Evolutionary conservation across 768 basidiomycete genomes (phyloP).

Genomic region (Naganishia randhawae): DNA sequence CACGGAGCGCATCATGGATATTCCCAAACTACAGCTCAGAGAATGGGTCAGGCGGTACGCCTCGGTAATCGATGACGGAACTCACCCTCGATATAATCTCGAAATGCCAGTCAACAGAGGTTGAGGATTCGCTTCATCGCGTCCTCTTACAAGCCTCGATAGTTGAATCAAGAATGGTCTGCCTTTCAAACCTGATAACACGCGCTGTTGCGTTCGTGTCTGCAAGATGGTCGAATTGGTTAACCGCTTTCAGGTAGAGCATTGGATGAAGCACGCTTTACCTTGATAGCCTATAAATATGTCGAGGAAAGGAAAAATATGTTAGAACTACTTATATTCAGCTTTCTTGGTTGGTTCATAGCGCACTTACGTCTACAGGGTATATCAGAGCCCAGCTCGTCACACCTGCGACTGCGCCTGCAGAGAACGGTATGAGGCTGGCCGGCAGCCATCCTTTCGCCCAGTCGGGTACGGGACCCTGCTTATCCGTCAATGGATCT

Average conservation of each 20-base stretch:
- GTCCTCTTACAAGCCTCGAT: conserved; percentile 73
- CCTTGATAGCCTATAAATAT: conserved; percentile 29
- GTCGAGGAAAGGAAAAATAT: conserved; percentile 51
- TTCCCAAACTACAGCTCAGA: conserved; percentile 49
- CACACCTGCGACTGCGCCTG: conserved; percentile 85
- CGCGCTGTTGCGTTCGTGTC: conserved; percentile 92
- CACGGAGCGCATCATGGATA: conserved; percentile 85
- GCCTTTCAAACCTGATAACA: conserved; percentile 71
- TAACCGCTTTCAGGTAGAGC: background rate
- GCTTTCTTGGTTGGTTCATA: background rate
- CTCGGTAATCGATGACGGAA: background rate
- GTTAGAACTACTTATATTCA: background rate
- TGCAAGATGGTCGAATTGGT: conserved; percentile 44
- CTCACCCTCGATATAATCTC: conserved; percentile 88
- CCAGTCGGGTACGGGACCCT: conserved; percentile 49
- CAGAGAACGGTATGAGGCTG: conserved; percentile 75
- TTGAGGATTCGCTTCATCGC: conserved; percentile 69
- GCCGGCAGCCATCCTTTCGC: conserved; percentile 69
- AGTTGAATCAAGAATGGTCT: conserved; percentile 72
- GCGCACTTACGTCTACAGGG: conserved; percentile 73
- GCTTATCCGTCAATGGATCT: conserved; percentile 31
- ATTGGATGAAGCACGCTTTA: background rate
- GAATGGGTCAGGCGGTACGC: background rate
- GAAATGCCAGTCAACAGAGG: conserved; percentile 67
- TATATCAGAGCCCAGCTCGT: conserved; percentile 76